Conservation (phyloP, 129 eudicot genomes). For the sunflower (Helianthus annuus) region HanXRQr2.0-SUNRISE NC_035441.2:12617755-12618254, state of each 20-base stretch:
- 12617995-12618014: slow-evolving; percentile 6
- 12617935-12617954: slow-evolving; percentile 13
- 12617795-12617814: too few relatives aligned
- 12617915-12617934: neutral
- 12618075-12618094: slow-evolving; percentile 74
- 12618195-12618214: too few relatives aligned
- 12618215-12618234: too few relatives aligned
- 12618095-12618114: slow-evolving; percentile 91
- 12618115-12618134: slow-evolving; percentile 92
- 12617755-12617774: too few relatives aligned
- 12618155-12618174: slow-evolving; percentile 24
- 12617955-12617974: neutral
- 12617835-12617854: too few relatives aligned
- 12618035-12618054: slow-evolving; percentile 86
- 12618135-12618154: slow-evolving; percentile 83
- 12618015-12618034: slow-evolving; percentile 47
- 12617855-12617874: too few relatives aligned
- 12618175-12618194: neutral
- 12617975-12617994: slow-evolving; percentile 10
- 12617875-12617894: too few relatives aligned
- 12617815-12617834: too few relatives aligned
- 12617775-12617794: too few relatives aligned
- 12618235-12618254: too few relatives aligned
- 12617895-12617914: neutral
- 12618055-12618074: slow-evolving; percentile 96